Percentiles rank a stretch among this genome's conserved stretches.
Evolutionary conservation across 1,284 basidiomycete species (phyloP).

Genomic region (Apiotrichum gracile): DNA sequence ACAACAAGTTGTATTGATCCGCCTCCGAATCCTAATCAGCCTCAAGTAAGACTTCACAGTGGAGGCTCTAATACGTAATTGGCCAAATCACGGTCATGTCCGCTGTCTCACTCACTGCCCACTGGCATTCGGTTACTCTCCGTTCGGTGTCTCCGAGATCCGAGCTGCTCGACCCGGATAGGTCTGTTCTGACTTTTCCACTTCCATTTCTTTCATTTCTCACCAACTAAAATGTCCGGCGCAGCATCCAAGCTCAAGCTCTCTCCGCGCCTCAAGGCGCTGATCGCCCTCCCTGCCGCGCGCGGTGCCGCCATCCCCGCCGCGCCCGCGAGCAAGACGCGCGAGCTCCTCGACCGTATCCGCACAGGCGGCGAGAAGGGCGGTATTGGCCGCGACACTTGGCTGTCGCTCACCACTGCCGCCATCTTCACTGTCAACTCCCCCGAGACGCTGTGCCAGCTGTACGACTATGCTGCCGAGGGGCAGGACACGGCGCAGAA

Average conservation of each 20-base stretch:
- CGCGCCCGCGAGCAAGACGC: conserved; percentile 17
- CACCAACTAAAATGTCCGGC: background rate
- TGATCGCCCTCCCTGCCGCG: conserved; percentile 33
- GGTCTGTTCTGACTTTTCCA: background rate
- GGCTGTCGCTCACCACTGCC: conserved; percentile 37
- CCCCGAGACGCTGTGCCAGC: conserved; percentile 32
- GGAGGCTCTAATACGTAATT: too few relatives aligned
- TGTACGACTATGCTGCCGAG: conserved; percentile 33
- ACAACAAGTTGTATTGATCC: too few relatives aligned
- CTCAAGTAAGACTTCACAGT: too few relatives aligned
- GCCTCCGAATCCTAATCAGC: too few relatives aligned
- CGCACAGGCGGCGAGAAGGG: conserved; percentile 17
- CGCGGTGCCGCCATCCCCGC: conserved; percentile 29
- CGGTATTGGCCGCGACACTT: conserved; percentile 22
- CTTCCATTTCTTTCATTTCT: background rate
- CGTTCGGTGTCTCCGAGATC: too few relatives aligned
- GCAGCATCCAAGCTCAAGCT: conserved; percentile 26
- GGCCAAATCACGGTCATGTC: too few relatives aligned
- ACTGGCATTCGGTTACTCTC: too few relatives aligned
- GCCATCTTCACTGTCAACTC: conserved; percentile 42
- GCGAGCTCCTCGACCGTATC: conserved; percentile 29
- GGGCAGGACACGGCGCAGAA: conserved; percentile 12
- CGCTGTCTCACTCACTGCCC: too few relatives aligned
- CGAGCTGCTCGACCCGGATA: too few relatives aligned
- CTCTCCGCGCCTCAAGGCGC: conserved; percentile 37